Evolutionary conservation across 495 filamentous ascomycete species (phyloP).

Genomic region (Copromyces sp.): DNA sequence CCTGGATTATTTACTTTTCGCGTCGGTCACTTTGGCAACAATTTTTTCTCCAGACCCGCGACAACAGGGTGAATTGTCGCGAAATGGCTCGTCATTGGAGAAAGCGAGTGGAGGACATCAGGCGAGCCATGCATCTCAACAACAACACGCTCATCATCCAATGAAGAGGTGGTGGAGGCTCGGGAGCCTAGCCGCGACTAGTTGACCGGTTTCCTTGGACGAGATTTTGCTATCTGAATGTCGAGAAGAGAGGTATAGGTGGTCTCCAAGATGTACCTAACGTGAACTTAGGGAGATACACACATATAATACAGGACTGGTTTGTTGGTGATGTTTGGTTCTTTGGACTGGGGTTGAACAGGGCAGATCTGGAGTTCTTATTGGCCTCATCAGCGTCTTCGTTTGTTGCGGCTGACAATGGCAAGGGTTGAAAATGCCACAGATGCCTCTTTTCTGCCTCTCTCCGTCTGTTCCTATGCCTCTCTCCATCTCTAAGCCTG

Average conservation of each 20-base stretch:
- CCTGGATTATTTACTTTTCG: background rate
- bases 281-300: background rate
- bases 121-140: too few species aligned
- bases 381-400: too few species aligned
- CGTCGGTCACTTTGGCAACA: background rate
- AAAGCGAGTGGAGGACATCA: background rate
- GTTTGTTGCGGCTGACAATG: too few species aligned
- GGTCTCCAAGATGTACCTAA: background rate
- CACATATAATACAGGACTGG: background rate
- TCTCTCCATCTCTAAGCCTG: too few species aligned
- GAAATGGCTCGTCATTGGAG: background rate
- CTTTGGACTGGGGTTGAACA: too few species aligned
- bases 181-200: background rate
- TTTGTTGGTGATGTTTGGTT: too few species aligned
- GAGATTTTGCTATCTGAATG: background rate
- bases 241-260: background rate
- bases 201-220: background rate
- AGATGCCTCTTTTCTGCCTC: too few species aligned
- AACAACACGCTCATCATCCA: background rate
- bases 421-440: too few species aligned
- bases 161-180: background rate
- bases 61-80: background rate
- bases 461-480: too few species aligned
- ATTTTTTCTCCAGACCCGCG: background rate
- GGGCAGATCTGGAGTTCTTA: too few species aligned